Percentiles rank a stretch among this genome's conserved stretches.
Conservation (phyloP, 2,329 filamentous ascomycete genomes). For the Diplodia mutila region DNA sequence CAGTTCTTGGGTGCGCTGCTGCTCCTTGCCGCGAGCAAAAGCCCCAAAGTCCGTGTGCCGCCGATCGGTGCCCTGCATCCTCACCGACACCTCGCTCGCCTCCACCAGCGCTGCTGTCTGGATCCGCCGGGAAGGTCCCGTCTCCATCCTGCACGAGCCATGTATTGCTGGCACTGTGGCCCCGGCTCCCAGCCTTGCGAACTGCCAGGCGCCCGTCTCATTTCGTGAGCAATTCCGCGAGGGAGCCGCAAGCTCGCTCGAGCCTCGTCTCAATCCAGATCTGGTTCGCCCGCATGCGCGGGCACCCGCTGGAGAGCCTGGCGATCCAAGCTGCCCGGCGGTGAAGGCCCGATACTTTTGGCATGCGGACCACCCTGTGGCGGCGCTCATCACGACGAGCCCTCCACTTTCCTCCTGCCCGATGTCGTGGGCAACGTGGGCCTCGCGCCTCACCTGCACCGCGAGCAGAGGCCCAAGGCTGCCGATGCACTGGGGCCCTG, state of each 20-base stretch:
- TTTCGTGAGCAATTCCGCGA: constrained; percentile 1
- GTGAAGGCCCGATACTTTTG: constrained; percentile 15
- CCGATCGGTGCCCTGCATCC: constrained; percentile 11
- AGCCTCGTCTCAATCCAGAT: not conserved
- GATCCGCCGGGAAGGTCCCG: constrained; percentile 22
- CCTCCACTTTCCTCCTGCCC: constrained; percentile 17
- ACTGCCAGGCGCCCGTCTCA: constrained; percentile 8
- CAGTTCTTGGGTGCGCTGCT: not conserved
- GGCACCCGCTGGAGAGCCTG: not conserved
- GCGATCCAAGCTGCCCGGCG: not conserved
- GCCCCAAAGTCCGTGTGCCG: not conserved
- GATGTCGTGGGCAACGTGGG: not conserved
- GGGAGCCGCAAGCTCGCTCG: not conserved
- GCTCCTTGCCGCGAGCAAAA: not conserved
- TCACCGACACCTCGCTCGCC: constrained; percentile 18
- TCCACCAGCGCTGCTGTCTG: constrained; percentile 12
- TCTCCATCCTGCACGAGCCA: constrained; percentile 23
- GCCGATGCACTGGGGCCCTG: not conserved
- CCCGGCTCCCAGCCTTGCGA: constrained; percentile 9
- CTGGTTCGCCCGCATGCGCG: constrained; percentile 7
- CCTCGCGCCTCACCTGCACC: not conserved
- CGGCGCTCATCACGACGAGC: not conserved
- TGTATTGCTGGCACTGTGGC: constrained; percentile 19
- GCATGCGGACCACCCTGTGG: not conserved
- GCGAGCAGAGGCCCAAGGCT: constrained; percentile 1